Conservation (phyloP, 1,139 yeast species). For the Candida labiduridarum region DNA sequence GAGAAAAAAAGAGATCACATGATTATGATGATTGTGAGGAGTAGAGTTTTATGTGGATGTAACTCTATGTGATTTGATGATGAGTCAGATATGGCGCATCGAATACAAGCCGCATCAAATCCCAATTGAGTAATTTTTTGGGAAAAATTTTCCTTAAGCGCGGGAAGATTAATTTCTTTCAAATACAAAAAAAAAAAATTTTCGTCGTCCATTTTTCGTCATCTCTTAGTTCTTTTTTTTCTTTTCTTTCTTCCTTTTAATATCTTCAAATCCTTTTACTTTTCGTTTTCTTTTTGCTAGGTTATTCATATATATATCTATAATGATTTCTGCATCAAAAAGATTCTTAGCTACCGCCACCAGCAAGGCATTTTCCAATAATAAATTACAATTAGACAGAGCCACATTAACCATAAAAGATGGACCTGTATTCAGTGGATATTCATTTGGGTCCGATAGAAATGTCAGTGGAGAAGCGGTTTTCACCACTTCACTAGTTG, state of each 20-base stretch:
- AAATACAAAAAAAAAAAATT: slow-evolving; percentile 6
- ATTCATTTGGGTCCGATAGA: slow-evolving; percentile 91
- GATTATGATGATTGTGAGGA: neutral
- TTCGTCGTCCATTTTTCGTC: slow-evolving; percentile 6
- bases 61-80: neutral
- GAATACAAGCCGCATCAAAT: slow-evolving; percentile 8
- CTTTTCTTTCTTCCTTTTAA: neutral
- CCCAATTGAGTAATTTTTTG: slow-evolving; percentile 35
- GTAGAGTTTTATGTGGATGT: neutral
- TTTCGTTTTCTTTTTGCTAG: too few relatives aligned
- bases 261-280: too few relatives aligned
- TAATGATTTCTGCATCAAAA: slow-evolving; percentile 7
- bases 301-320: neutral
- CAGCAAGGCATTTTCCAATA: slow-evolving; percentile 30
- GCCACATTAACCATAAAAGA: slow-evolving; percentile 90
- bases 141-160: slow-evolving; percentile 33
- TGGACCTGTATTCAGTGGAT: slow-evolving; percentile 92
- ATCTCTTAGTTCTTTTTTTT: neutral
- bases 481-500: slow-evolving; percentile 94
- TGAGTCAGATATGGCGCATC: slow-evolving; percentile 16
- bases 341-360: slow-evolving; percentile 30
- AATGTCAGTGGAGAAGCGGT: slow-evolving; percentile 96
- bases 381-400: slow-evolving; percentile 58
- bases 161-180: slow-evolving; percentile 37
- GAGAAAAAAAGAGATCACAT: neutral